Conservation (phyloP, 306 rosid species). For the Argentina anserina region DNA sequence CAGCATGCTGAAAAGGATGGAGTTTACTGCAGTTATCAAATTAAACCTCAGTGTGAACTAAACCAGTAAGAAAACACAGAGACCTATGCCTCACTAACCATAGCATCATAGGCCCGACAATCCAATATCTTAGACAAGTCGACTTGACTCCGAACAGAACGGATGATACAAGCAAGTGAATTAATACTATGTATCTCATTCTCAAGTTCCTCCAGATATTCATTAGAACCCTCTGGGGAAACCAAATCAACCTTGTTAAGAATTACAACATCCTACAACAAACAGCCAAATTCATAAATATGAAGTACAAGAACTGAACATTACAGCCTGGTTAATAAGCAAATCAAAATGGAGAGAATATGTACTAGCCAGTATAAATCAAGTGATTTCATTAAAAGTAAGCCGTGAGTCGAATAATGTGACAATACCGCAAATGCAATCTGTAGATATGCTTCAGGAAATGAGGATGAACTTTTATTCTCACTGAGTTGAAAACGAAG, state of each 20-base stretch:
- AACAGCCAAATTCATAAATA: slow-evolving; percentile 29
- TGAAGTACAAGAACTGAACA: slow-evolving; percentile 5
- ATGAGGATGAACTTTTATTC: slow-evolving; percentile 61
- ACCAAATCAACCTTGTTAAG: slow-evolving; percentile 99
- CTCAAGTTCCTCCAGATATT: slow-evolving; percentile 65
- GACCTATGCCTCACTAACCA: slow-evolving; percentile 38
- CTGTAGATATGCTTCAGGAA: slow-evolving; percentile 80
- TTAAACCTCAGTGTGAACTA: slow-evolving; percentile 11
- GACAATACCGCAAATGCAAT: slow-evolving; percentile 87
- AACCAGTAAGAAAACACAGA: slow-evolving; percentile 7
- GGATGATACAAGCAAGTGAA: slow-evolving; percentile 71
- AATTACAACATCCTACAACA: slow-evolving; percentile 77
- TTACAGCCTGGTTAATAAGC: neutral
- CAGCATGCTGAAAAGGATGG: slow-evolving; percentile 48
- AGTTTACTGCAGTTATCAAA: neutral
- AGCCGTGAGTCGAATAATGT: neutral
- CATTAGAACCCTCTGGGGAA: slow-evolving; percentile 60
- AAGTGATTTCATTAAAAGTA: neutral
- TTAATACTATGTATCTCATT: slow-evolving; percentile 77
- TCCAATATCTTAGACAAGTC: slow-evolving; percentile 72
- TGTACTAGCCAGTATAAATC: neutral
- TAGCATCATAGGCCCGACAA: slow-evolving; percentile 67
- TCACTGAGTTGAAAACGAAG: slow-evolving; percentile 69
- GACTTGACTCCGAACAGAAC: slow-evolving; percentile 72
- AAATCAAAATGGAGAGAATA: neutral